A percentile compares a stretch with the other conserved stretches of the same genome.
Evolutionary conservation across 768 basidiomycete species (phyloP).

Genomic region (Cystobasidium tubakii): DNA sequence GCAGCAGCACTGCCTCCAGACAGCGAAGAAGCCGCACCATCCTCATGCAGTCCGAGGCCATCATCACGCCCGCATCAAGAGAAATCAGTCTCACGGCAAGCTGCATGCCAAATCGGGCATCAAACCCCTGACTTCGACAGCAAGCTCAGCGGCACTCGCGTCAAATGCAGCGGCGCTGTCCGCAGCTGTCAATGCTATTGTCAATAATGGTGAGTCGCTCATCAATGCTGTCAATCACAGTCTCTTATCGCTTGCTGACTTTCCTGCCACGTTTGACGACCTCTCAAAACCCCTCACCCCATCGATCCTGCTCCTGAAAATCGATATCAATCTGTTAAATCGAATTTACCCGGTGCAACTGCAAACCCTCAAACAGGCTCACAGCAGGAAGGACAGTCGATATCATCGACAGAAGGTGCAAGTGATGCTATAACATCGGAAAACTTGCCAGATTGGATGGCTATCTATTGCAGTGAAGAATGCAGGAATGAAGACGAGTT

Average conservation of each 20-base stretch:
- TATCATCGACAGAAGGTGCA: background rate
- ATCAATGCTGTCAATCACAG: background rate
- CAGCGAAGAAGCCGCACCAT: slow-evolving; percentile 1
- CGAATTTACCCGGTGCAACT: background rate
- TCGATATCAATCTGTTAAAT: background rate
- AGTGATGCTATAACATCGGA: slow-evolving; percentile 4
- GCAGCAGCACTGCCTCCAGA: background rate
- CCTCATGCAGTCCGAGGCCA: background rate
- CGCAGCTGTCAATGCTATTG: slow-evolving; percentile 1
- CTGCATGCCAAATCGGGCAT: slow-evolving; percentile 12
- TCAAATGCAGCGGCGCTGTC: background rate
- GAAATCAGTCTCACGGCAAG: slow-evolving; percentile 15
- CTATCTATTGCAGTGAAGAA: slow-evolving; percentile 28
- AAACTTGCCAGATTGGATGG: slow-evolving; percentile 32
- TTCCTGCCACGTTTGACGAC: background rate
- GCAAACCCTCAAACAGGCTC: background rate
- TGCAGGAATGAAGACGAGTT: slow-evolving; percentile 35
- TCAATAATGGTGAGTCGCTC: background rate
- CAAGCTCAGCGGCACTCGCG: background rate
- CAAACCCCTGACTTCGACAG: background rate
- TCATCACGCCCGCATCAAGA: slow-evolving; percentile 1
- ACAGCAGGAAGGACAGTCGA: too few species aligned
- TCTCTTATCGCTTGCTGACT: background rate
- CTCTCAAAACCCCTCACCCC: background rate
- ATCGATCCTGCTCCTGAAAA: background rate